Conservation (phyloP, 441 rosid species). For the Breynia disticha region DNA sequence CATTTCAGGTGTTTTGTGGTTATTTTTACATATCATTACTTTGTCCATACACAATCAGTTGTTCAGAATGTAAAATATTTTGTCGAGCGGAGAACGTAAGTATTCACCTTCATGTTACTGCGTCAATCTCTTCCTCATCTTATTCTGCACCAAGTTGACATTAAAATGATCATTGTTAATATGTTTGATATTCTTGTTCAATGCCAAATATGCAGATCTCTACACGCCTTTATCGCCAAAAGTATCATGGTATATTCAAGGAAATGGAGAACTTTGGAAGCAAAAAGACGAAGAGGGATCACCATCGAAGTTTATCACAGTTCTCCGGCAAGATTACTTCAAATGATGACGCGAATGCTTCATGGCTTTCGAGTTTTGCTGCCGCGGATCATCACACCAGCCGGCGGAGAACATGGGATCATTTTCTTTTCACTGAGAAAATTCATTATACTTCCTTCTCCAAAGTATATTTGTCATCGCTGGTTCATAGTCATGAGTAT, state of each 20-base stretch:
- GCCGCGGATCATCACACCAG: background rate
- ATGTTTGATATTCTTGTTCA: background rate
- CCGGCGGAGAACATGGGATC: constrained; percentile 14
- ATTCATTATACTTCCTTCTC: background rate
- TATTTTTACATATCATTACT: too few species aligned
- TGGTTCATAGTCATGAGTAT: background rate
- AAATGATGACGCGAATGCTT: constrained; percentile 17
- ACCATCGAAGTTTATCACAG: constrained; percentile 24
- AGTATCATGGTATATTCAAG: constrained; percentile 53
- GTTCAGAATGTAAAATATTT: too few species aligned
- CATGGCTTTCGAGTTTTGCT: constrained; percentile 3
- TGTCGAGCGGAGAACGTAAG: too few species aligned
- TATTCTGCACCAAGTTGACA: too few species aligned
- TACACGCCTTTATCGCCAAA: constrained; percentile 50
- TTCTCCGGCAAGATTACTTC: constrained; percentile 44
- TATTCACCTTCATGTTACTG: too few species aligned
- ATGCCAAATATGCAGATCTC: constrained; percentile 30
- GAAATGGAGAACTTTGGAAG: constrained; percentile 42
- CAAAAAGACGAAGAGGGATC: constrained; percentile 45
- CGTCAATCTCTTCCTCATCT: too few species aligned
- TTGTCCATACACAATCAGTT: too few species aligned
- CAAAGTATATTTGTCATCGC: background rate
- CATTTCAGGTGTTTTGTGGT: too few species aligned
- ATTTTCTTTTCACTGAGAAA: constrained; percentile 5
- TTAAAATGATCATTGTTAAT: too few species aligned